phyloP scores from a whole-genome alignment of 495 filamentous ascomycete genomes.

The Penicillium mononematosum region DNA sequence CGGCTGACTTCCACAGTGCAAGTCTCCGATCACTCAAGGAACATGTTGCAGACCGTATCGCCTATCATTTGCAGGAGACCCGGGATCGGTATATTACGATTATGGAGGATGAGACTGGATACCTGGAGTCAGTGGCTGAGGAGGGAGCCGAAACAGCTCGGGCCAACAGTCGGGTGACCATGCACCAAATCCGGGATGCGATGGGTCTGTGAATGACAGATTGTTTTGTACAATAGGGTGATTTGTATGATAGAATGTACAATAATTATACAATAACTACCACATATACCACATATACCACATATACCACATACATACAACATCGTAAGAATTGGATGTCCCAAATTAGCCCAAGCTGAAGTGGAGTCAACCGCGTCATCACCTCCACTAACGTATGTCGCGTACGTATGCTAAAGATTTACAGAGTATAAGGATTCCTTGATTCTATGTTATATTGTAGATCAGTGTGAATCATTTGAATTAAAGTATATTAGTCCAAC shows the following conservation, averaged over 20 bases:
- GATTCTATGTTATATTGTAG: no score
- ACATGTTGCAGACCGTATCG: slow-evolving; percentile 55
- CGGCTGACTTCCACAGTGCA: slow-evolving; percentile 46
- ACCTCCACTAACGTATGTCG: slow-evolving; percentile 18
- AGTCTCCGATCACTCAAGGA: slow-evolving; percentile 66
- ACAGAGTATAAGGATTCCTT: no score
- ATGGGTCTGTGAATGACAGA: slow-evolving; percentile 54
- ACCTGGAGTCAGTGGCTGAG: slow-evolving; percentile 58
- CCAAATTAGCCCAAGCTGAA: slow-evolving; percentile 2
- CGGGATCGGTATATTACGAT: slow-evolving; percentile 60
- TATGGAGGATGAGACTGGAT: slow-evolving; percentile 45
- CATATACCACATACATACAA: no score
- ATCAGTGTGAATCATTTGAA: no score
- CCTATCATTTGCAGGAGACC: slow-evolving; percentile 53
- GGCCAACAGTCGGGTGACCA: slow-evolving; percentile 64
- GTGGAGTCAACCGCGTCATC: slow-evolving; percentile 29
- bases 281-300: no score
- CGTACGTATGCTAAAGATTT: slow-evolving; percentile 17
- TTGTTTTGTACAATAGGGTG: not conserved
- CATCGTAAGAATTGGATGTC: no score
- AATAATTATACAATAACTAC: no score
- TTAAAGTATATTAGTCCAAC: no score
- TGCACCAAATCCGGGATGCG: slow-evolving; percentile 58
- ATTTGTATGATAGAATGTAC: not conserved
- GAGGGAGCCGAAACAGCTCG: slow-evolving; percentile 61